Evolutionary conservation across 1,139 yeast species (phyloP).

Genomic region (Candida sojae): DNA sequence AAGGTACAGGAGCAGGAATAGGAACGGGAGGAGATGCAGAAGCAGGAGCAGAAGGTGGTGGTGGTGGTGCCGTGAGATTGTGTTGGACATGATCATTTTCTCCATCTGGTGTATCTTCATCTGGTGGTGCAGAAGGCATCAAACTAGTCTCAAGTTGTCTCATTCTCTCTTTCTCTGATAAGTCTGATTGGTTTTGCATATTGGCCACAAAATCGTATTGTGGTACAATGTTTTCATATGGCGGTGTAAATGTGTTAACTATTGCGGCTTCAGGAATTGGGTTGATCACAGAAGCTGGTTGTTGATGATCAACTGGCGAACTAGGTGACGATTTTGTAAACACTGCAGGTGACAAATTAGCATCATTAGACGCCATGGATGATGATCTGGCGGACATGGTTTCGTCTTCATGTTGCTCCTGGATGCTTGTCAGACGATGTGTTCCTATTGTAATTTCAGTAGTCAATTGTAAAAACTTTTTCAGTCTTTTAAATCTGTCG

Average conservation of each 20-base stretch:
- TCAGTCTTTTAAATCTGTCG: slow-evolving; percentile 70
- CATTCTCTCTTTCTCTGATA: slow-evolving; percentile 57
- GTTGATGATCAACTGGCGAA: slow-evolving; percentile 4
- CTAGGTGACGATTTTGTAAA: slow-evolving; percentile 7
- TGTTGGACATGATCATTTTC: slow-evolving; percentile 10
- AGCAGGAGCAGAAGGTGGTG: no score
- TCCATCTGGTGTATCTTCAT: slow-evolving; percentile 26
- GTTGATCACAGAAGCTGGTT: slow-evolving; percentile 10
- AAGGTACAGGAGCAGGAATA: background rate
- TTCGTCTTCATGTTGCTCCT: slow-evolving; percentile 7
- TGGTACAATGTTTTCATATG: slow-evolving; percentile 23
- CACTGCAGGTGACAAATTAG: slow-evolving; percentile 18
- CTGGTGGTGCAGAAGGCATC: slow-evolving; percentile 62
- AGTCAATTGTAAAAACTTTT: slow-evolving; percentile 76
- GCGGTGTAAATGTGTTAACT: slow-evolving; percentile 21
- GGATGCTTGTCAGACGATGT: slow-evolving; percentile 41
- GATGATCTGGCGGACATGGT: slow-evolving; percentile 25
- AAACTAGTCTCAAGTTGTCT: slow-evolving; percentile 56
- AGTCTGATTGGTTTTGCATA: slow-evolving; percentile 17
- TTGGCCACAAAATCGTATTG: slow-evolving; percentile 19
- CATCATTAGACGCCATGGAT: slow-evolving; percentile 14
- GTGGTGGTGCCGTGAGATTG: slow-evolving; percentile 2
- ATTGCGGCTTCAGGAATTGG: slow-evolving; percentile 19
- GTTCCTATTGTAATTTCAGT: slow-evolving; percentile 83
- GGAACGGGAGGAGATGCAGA: no score